Conservation (phyloP, 1,284 basidiomycete genomes). For the Leccinum fallax region DNA sequence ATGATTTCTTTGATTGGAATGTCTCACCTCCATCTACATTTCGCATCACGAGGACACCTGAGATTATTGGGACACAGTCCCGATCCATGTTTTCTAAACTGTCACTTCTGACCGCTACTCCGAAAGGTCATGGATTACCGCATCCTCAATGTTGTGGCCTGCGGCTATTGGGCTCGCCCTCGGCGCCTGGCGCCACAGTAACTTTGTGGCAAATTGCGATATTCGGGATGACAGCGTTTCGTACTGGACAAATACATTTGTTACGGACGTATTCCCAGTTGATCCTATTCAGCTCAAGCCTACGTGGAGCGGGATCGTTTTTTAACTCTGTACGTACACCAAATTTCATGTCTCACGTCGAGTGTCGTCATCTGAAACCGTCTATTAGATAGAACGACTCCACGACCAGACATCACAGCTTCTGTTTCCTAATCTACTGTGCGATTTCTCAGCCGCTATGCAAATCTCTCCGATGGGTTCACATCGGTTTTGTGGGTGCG, state of each 20-base stretch:
- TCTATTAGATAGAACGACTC: not conserved
- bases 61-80: not conserved
- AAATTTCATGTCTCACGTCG: slow-evolving; percentile 9
- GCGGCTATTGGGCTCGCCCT: not conserved
- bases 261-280: not conserved
- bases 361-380: slow-evolving; percentile 11
- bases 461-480: not conserved
- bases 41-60: not conserved
- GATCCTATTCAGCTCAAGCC: not conserved
- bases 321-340: not conserved
- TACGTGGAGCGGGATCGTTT: not conserved
- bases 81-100: not conserved
- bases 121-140: not conserved
- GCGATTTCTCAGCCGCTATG: not conserved
- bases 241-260: not conserved
- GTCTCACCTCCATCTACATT: not conserved
- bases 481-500: not conserved
- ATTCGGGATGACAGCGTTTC: not conserved
- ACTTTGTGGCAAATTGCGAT: not conserved
- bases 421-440: slow-evolving; percentile 4
- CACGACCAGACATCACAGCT: not conserved
- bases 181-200: not conserved
- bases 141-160: not conserved
- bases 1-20: not conserved
- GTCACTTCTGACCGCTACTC: not conserved